Evolutionary conservation across 768 basidiomycete species (phyloP), one percentile per base, ranked within the genome.

Genomic region (Lactarius sanguifluus): DNA sequence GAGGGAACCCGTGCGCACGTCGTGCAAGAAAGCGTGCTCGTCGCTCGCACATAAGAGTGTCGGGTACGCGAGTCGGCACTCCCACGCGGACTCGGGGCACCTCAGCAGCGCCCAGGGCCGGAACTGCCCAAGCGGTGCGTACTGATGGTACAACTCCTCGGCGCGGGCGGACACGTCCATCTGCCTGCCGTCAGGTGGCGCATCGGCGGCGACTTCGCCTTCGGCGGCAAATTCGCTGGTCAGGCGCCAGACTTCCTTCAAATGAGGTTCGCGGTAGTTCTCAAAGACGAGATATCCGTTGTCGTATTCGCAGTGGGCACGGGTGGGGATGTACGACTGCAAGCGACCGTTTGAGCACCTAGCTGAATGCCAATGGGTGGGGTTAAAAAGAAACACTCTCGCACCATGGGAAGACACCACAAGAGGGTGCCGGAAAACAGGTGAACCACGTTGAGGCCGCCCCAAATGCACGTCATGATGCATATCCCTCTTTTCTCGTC

Each of bases 271-370:
- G 36, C 87, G 83, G 71, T 38, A 5, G 36, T 13, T 5, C 2
- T 92, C 88, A 73, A 91, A 90, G 57, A 92, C 77, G 56, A 92
- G 77, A 72, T 83, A 91, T 10, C 92, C 91, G 36, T 82, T 76
- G 16, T 79, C 85, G 69, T 91, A 94, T 75, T 93, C 92, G 69
- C 85, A 82, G 71, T 92, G 91, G 0, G 90, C 90, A 57, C 79
- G 82, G 10, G 72, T 68, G 41, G 82, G 81, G 36, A 88, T 83
- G 71, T 86, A 81, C 23, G 67, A 71, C 83, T 87, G 69, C 25
- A 72, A 25, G 59, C 64, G 12, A 20, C 9, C 34, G 54, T 25
- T 43, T n/a, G 57, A 36, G 28, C 5, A 18, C n/a, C 25, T 6
- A 20, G 6, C 20, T 10, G 59, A 57, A 64, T 58, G 28, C 20